These are phyloP conservation scores for Cylindrotheca closterium DNA, from an alignment of 108 stramenopile species.

Conservation along the genomic window DNA sequence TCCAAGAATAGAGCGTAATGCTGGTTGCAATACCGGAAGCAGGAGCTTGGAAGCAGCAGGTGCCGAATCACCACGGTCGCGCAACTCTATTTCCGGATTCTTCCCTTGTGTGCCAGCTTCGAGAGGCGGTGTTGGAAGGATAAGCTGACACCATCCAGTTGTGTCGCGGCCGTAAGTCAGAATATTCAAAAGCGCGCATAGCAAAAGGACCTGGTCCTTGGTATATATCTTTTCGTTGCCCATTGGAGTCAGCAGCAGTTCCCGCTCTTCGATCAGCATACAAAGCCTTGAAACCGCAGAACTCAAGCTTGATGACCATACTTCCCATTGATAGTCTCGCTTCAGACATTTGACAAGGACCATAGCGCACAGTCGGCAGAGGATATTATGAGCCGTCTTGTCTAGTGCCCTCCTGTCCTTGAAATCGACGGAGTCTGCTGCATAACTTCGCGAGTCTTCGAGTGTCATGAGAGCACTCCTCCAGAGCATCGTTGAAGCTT, in stretches of 20 bases:
- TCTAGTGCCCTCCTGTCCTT: neutral
- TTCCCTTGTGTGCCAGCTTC: neutral
- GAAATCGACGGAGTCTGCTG: constrained; percentile 10
- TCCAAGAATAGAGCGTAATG: constrained; percentile 60
- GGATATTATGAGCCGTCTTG: constrained; percentile 26
- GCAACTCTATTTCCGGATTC: neutral
- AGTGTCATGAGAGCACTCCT: constrained; percentile 48
- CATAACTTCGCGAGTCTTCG: constrained; percentile 19
- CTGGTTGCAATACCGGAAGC: constrained; percentile 81
- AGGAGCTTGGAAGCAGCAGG: constrained; percentile 63
- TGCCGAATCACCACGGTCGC: constrained; percentile 10
- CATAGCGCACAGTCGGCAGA: constrained; percentile 70
- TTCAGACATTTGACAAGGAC: constrained; percentile 65
- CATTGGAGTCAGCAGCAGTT: constrained; percentile 42
- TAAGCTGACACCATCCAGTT: constrained; percentile 66
- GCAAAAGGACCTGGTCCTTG: constrained; percentile 69
- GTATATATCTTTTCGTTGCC: constrained; percentile 22
- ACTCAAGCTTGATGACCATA: constrained; percentile 67
- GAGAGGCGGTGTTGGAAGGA: constrained; percentile 32
- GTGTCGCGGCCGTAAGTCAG: constrained; percentile 77
- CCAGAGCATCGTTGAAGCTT: constrained; percentile 74
- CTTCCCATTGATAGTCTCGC: constrained; percentile 60
- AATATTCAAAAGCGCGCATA: constrained; percentile 60
- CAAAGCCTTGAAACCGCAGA: constrained; percentile 69
- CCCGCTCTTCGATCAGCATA: constrained; percentile 79